Conservation (phyloP, 2,329 filamentous ascomycete species). For the Teratosphaeriaceae sp. region DNA sequence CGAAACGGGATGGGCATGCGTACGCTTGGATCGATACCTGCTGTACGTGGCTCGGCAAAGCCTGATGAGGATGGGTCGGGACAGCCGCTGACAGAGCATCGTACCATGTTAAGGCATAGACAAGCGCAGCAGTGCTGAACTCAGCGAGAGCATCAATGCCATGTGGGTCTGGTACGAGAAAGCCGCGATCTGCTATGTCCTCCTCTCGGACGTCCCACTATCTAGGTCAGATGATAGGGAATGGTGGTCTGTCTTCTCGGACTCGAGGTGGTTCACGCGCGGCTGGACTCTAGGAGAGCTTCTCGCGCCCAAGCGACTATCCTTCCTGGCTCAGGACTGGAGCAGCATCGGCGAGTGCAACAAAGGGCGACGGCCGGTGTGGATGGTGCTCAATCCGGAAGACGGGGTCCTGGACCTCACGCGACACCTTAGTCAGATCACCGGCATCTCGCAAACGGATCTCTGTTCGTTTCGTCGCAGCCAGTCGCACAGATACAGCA, state of each 20-base stretch:
- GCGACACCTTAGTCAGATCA: background rate
- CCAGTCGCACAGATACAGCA: background rate
- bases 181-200: constrained; percentile 10
- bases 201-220: constrained; percentile 9
- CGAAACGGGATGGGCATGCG: background rate
- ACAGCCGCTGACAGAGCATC: too few species aligned
- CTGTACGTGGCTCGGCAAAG: too few species aligned
- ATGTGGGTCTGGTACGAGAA: constrained; percentile 18
- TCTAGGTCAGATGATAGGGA: background rate
- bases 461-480: background rate
- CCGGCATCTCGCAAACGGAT: background rate
- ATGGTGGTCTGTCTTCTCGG: background rate
- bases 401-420: background rate
- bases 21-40: constrained; percentile 16
- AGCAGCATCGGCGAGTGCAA: background rate
- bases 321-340: constrained; percentile 2
- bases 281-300: constrained; percentile 2
- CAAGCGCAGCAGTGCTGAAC: constrained; percentile 12
- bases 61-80: too few species aligned
- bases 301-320: background rate
- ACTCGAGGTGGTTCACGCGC: background rate
- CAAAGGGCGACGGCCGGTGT: background rate
- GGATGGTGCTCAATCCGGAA: background rate
- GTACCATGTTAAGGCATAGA: too few species aligned
- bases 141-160: constrained; percentile 18